Evolutionary conservation across 768 basidiomycete genomes (phyloP).

Genomic region (Lactarius hatsudake): DNA sequence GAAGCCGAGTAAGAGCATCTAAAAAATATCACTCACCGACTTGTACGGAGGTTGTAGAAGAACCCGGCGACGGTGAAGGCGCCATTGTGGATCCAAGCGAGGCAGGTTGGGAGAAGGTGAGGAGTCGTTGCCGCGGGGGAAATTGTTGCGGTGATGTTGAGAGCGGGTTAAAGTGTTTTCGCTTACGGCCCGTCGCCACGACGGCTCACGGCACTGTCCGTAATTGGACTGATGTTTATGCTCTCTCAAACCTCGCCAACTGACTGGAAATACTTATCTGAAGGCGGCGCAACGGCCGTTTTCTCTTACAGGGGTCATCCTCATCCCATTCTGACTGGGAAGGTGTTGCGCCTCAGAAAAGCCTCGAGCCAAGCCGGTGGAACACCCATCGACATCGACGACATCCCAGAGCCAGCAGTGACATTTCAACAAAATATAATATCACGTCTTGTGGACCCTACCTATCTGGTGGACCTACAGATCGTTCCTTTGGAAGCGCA

Average conservation of each 20-base stretch:
- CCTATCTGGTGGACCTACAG: slow-evolving; percentile 57
- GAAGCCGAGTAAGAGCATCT: slow-evolving; percentile 26
- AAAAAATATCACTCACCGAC: slow-evolving; percentile 63
- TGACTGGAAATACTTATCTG: slow-evolving; percentile 84
- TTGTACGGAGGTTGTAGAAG: slow-evolving; percentile 85
- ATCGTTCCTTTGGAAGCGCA: slow-evolving; percentile 42
- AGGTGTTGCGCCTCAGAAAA: slow-evolving; percentile 79
- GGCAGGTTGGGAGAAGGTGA: slow-evolving; percentile 16
- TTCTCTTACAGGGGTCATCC: slow-evolving; percentile 71
- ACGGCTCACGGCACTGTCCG: slow-evolving; percentile 10
- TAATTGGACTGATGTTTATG: slow-evolving; percentile 8
- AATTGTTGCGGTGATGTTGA: slow-evolving; percentile 15
- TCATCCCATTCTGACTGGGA: slow-evolving; percentile 53
- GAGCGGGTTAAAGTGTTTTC: not conserved
- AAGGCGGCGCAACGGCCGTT: slow-evolving; percentile 91
- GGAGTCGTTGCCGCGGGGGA: slow-evolving; percentile 21
- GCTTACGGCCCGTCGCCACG: not conserved
- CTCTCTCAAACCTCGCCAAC: slow-evolving; percentile 33
- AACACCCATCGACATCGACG: slow-evolving; percentile 28
- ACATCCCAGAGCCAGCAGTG: slow-evolving; percentile 41
- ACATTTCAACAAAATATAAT: slow-evolving; percentile 66
- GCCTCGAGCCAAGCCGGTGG: slow-evolving; percentile 19
- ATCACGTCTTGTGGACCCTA: slow-evolving; percentile 56
- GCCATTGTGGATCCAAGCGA: slow-evolving; percentile 50
- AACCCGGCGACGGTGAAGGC: slow-evolving; percentile 60